Evolutionary conservation across 495 filamentous ascomycete species (phyloP).

Genomic region (Recurvomyces mirabilis): DNA sequence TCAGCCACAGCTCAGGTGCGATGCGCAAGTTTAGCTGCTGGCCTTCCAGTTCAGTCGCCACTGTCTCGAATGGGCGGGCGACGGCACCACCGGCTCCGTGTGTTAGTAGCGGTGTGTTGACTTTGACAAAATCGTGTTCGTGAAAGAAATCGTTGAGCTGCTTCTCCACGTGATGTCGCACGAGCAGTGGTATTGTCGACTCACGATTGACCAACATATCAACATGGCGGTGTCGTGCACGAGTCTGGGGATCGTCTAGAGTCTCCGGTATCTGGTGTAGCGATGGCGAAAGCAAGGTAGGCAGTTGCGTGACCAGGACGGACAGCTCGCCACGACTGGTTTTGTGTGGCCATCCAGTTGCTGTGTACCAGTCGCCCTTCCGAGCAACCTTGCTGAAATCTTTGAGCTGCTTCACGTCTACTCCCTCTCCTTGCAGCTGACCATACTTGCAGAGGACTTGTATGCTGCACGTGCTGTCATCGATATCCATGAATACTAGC

Average conservation of each 20-base stretch:
- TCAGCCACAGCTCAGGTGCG: slow-evolving; percentile 91
- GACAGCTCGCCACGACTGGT: slow-evolving; percentile 69
- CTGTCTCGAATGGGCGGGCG: slow-evolving; percentile 74
- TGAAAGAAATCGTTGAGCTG: slow-evolving; percentile 63
- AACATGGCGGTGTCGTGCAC: slow-evolving; percentile 59
- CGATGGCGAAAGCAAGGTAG: slow-evolving; percentile 61
- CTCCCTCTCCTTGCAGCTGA: slow-evolving; percentile 36
- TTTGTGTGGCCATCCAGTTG: slow-evolving; percentile 61
- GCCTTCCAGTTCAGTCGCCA: slow-evolving; percentile 57
- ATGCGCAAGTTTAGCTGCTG: slow-evolving; percentile 64
- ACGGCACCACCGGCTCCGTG: slow-evolving; percentile 67
- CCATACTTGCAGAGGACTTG: slow-evolving; percentile 63
- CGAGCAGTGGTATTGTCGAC: slow-evolving; percentile 53
- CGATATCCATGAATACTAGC: slow-evolving; percentile 74
- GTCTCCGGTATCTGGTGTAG: slow-evolving; percentile 61
- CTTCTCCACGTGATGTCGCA: slow-evolving; percentile 64
- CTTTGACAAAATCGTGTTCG: slow-evolving; percentile 63
- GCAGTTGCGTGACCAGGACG: slow-evolving; percentile 52
- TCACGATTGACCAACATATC: slow-evolving; percentile 65
- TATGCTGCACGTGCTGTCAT: slow-evolving; percentile 50
- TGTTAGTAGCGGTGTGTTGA: slow-evolving; percentile 79
- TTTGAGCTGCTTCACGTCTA: slow-evolving; percentile 43
- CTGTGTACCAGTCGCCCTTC: slow-evolving; percentile 59
- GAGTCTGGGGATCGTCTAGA: slow-evolving; percentile 53
- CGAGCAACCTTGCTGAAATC: slow-evolving; percentile 45